Evolutionary conservation across 2,329 filamentous ascomycete species (phyloP).

Genomic region (Hymenoscyphus repandus): DNA sequence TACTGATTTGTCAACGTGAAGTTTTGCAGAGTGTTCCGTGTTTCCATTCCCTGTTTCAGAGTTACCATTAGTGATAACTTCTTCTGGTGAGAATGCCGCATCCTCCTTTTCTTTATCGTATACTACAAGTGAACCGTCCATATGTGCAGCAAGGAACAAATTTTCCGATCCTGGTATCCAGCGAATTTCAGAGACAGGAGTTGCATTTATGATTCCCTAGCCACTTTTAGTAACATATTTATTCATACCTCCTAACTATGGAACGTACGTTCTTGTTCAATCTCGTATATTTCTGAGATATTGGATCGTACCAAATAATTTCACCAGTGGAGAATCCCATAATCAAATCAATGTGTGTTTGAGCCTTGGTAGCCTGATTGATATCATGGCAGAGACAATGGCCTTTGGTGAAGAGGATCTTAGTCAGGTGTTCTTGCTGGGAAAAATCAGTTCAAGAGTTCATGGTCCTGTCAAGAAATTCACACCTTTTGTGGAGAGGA

Average conservation of each 20-base stretch:
- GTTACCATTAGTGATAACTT: constrained; percentile 34
- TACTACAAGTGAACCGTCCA: constrained; percentile 84
- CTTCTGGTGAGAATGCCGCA: constrained; percentile 68
- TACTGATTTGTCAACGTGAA: constrained; percentile 84
- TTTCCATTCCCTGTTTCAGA: constrained; percentile 28
- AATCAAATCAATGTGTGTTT: constrained; percentile 79
- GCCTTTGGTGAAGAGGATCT: constrained; percentile 94
- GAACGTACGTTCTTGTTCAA: constrained; percentile 86
- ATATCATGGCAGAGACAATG: constrained; percentile 94
- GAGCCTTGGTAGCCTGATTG: constrained; percentile 74
- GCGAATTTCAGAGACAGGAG: constrained; percentile 77
- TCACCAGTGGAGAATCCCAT: constrained; percentile 96
- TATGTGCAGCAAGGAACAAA: constrained; percentile 84
- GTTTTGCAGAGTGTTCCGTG: constrained; percentile 36
- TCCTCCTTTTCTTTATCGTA: constrained; percentile 99
- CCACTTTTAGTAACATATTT: constrained; percentile 11
- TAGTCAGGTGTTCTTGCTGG: constrained; percentile 83
- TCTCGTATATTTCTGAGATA: constrained; percentile 90
- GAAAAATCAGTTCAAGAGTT: neutral
- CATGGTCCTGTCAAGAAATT: neutral
- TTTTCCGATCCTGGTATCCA: constrained; percentile 96
- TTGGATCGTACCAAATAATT: constrained; percentile 97
- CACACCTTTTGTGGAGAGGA: constrained; percentile 64
- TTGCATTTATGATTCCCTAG: constrained; percentile 79
- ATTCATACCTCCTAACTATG: neutral